Evolutionary conservation across 805 yeast genomes (phyloP), one percentile per base, ranked within the genome.

Genomic region (Sugiyamaella qingdaonensis): DNA sequence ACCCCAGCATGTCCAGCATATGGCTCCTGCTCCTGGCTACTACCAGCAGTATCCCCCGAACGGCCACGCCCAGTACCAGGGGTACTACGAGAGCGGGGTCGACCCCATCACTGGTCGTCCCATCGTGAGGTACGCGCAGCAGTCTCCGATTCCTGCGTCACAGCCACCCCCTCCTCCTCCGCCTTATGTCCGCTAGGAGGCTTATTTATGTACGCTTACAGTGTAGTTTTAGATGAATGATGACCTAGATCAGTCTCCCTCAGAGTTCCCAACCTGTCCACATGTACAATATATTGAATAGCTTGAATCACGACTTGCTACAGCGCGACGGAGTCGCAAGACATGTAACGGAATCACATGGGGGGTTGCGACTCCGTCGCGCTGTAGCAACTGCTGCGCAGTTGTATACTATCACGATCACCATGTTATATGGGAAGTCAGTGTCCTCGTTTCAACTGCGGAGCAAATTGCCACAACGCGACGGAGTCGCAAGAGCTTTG

Each of bases 1-100:
- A 8, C 56, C 43, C 18, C 55, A 48, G 39, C 53, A 44, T 10
- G 32, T 24, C 5, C 48, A 43, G 31, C 35, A 36, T 14, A 18
- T 33, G 19, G 36, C 34, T 13, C 47, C 43, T 10, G 31, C 31
- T 16, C 32, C 19, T 13, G 31, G 45, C 10, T 48, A 48, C 35
- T 41, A 19, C 19, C 27, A 29, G 13, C 41, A 48, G 31, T 24
- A 19, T 14, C 51, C 19, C 14, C 41, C 16, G 8, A 27, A 44
- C 24, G 39, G 16, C 39, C 16, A 16, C 8, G 8, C 47, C 4
- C 47, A 4, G 35, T 44, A 27, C 33, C 35, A n/a, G 18, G 33
- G 47, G 35, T 48, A 46, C 39, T 34, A 46, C 39, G 45, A 35
- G 10, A 19, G n/a, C 31, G 19, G 24, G 5, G 45, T 36, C 18